Base-by-base conservation (phyloP, 371 early-diverging fungal species). In the Basidiobolus meristosporus region DNA sequence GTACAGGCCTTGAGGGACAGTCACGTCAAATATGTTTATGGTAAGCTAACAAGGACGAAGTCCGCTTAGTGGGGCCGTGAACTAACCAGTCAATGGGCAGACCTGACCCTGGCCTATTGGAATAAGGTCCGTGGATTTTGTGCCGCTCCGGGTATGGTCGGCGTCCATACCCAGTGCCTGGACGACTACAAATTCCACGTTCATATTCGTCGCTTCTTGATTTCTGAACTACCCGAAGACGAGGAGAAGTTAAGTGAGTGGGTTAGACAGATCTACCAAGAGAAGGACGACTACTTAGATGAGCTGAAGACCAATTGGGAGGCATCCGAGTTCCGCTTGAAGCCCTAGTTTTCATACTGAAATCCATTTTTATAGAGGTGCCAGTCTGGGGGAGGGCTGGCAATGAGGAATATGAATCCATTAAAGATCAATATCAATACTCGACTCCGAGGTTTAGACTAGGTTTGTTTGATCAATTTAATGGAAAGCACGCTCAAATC, bases 111-210 rank as follows among this genome's bases (percentile, higher is more conserved):
- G 23, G 77, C 63, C 7, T 80, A 80, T 50, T 48, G 52, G 36
- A 63, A 68, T 42, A 42, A 39, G 39, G 46, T 53, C 22, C 53
- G 45, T 32, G 57, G 54, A 7, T 63, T 62, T 41, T 56, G 59
- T 16, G 57, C 61, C 16, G 62, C 69, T 31, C 81, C 81, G 31
- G 57, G 55, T 39, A 58, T 80, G 61, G 50, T 72, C 4, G 63
- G 66, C 26, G 52, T 73, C 3, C 74, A 77, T 54, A 51, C 63
- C 7, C 48, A 56, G 17, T 41, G 73, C 32, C 57, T 50, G 17
- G 63, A 68, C 12, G 72, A 75, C 15, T 80, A 70, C 51, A 59
- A 69, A 36, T 77, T 77, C 51, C 80, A 80, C 40, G 63, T 80
- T 18, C 70, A 80, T 45, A 61, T 73, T 16, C 53, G 53, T 50